A percentile compares a stretch with the other conserved stretches of the same genome.
These are phyloP conservation scores for Cladorrhinum samala DNA, from an alignment of 495 filamentous ascomycete genomes.

Conservation along the genomic window DNA sequence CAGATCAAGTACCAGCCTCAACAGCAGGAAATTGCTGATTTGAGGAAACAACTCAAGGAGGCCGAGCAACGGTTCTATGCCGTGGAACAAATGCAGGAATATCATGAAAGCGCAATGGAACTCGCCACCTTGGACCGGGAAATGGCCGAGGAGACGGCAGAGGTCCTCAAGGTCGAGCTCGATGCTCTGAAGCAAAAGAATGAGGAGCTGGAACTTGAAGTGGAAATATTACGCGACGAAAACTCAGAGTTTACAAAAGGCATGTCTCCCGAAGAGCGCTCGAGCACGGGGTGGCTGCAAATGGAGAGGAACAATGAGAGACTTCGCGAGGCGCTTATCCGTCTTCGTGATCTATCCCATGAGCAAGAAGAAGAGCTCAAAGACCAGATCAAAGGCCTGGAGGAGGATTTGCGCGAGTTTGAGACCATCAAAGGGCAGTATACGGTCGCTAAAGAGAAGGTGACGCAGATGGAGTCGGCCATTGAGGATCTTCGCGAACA, in stretches of 20 bases:
- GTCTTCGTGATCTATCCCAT: slow-evolving; percentile 78
- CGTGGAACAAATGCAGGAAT: slow-evolving; percentile 66
- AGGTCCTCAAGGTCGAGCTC: slow-evolving; percentile 71
- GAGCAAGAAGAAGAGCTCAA: slow-evolving; percentile 76
- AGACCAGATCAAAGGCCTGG: slow-evolving; percentile 68
- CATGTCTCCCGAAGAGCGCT: slow-evolving; percentile 82
- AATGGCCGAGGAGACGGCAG: slow-evolving; percentile 92
- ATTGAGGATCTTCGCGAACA: slow-evolving; percentile 86
- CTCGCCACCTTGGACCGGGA: slow-evolving; percentile 85
- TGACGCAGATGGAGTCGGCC: slow-evolving; percentile 65
- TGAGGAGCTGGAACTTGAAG: slow-evolving; percentile 83
- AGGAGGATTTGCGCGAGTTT: slow-evolving; percentile 71
- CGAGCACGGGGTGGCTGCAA: slow-evolving; percentile 80
- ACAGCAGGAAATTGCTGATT: slow-evolving; percentile 69
- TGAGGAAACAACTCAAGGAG: slow-evolving; percentile 73
- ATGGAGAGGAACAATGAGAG: slow-evolving; percentile 87
- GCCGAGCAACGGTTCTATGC: slow-evolving; percentile 60
- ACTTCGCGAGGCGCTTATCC: slow-evolving; percentile 76
- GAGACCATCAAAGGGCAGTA: slow-evolving; percentile 64
- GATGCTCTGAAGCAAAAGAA: slow-evolving; percentile 66
- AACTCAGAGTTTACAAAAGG: slow-evolving; percentile 75
- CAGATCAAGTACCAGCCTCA: slow-evolving; percentile 85
- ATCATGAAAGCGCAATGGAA: slow-evolving; percentile 80
- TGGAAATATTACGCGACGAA: slow-evolving; percentile 81
- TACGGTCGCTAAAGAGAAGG: slow-evolving; percentile 60